phyloP scores from a whole-genome alignment of 2,329 filamentous ascomycete genomes.

The Botryotinia convoluta region DNA sequence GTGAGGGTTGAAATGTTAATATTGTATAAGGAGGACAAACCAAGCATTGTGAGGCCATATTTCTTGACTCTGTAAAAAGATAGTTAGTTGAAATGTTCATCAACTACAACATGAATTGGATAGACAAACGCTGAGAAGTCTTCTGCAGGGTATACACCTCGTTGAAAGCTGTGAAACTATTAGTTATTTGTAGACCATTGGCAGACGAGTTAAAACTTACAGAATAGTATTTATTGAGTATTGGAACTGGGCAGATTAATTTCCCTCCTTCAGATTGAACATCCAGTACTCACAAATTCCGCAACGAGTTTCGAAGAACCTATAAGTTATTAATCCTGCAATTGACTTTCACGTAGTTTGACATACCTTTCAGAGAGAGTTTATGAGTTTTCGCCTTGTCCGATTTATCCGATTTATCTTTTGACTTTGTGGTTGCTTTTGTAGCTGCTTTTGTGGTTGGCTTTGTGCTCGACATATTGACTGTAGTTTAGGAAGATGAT shows the following conservation, averaged over 20 bases:
- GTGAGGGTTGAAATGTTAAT: too few relatives aligned
- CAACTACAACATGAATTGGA: not conserved
- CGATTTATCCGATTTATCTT: constrained; percentile 43
- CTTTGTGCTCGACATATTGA: constrained; percentile 10
- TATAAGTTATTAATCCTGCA: constrained; percentile 40
- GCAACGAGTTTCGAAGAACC: constrained; percentile 82
- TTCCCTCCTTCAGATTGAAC: not conserved
- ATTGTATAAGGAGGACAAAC: not conserved
- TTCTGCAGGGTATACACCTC: constrained; percentile 83
- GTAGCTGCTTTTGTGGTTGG: not conserved
- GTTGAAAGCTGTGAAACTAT: constrained; percentile 66
- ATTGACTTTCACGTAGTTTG: not conserved
- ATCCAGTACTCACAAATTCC: constrained; percentile 72
- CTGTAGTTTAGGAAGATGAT: not conserved
- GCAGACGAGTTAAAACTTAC: constrained; percentile 46
- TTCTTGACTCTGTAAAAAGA: constrained; percentile 73
- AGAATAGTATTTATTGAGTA: constrained; percentile 98
- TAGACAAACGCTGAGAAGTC: constrained; percentile 82
- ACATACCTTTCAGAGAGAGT: constrained; percentile 80
- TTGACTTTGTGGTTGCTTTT: constrained; percentile 32
- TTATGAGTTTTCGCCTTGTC: constrained; percentile 91
- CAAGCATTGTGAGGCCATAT: constrained; percentile 77
- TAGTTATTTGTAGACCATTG: not conserved
- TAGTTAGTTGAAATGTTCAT: constrained; percentile 20
- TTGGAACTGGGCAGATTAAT: constrained; percentile 65